phyloP scores from a whole-genome alignment of 257 asterid genomes.

The Gentiana straminea region DNA sequence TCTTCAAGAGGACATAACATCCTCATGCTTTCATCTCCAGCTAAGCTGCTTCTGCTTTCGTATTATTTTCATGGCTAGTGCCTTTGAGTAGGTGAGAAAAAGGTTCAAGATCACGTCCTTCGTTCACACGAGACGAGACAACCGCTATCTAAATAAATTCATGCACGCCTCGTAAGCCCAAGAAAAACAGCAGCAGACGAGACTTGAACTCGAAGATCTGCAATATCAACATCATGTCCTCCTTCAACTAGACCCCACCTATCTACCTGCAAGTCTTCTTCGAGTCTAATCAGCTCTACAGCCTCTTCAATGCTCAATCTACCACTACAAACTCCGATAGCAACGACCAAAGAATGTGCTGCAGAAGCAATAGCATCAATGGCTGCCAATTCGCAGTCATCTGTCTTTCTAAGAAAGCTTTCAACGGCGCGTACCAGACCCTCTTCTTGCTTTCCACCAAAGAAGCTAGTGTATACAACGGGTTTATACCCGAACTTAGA shows the following conservation, averaged over 20 bases:
- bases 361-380: slow-evolving; percentile 88
- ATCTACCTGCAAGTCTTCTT: slow-evolving; percentile 85
- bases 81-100: no score
- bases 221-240: slow-evolving; percentile 95
- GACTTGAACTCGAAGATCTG: slow-evolving; percentile 82
- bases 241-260: slow-evolving; percentile 97
- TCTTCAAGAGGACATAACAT: no score
- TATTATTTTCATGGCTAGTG: no score
- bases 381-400: slow-evolving; percentile 65
- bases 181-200: slow-evolving; percentile 85
- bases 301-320: slow-evolving; percentile 66
- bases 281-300: slow-evolving; percentile 76
- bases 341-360: slow-evolving; percentile 75
- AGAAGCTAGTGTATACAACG: slow-evolving; percentile 52
- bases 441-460: slow-evolving; percentile 77
- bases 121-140: no score
- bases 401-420: slow-evolving; percentile 46
- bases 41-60: no score
- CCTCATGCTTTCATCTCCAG: no score
- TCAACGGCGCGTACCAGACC: slow-evolving; percentile 57
- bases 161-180: slow-evolving; percentile 54
- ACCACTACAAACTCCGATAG: slow-evolving; percentile 58
- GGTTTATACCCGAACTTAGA: slow-evolving; percentile 78
- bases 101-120: no score
- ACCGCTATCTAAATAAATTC: background rate